Base-by-base conservation (phyloP, 768 basidiomycete species). In the Cyclocybe cylindracea region DNA sequence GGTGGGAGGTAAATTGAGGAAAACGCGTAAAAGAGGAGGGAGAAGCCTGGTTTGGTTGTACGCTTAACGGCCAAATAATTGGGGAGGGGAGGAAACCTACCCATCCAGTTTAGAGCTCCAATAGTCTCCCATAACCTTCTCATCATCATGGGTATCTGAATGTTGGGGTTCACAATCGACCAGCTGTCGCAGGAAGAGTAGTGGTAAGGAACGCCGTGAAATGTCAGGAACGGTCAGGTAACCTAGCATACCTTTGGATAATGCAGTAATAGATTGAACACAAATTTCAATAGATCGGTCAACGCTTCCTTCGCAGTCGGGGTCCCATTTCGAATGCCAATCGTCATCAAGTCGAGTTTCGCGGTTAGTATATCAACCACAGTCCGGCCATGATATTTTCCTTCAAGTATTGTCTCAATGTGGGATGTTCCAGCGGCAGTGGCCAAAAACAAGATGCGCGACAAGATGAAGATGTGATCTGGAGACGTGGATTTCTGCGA, bases 231-330 rank as follows among this genome's bases (percentile, higher is more conserved):
- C 32, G 24, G 10, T 31, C 43, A 24, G 24, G 14, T 29, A 39
- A 13, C 18, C 5, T 31, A 5, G 64, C 70, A 31, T 40, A 88
- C 89, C 75, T 86, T 91, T 4, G 91, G 91, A 67, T 91, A 94
- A 63, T 89, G 87, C 38, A 84, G 66, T 45, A 92, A 73, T 31
- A 96, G 65, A 65, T 96, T 94, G 68, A 91, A 94, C 2, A 81
- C 74, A 42, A 94, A 77, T 64, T 98, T 98, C 50, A 98, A 78
- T 19, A 94, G 64, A 66, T 98, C 94, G 3, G 81, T 78, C 72
- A 89, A 78, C 2, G 94, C 91, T 49, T 91, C 89, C 58, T 78
- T 78, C 31, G 83, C 74, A 71, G 82, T 75, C 55, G 78, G 74
- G 14, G 77, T 62, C 51, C 83, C 78, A 37, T 72, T 68, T 38